Evolutionary conservation across 2,329 filamentous ascomycete genomes (phyloP).

Genomic region (Calonectria honghensis): DNA sequence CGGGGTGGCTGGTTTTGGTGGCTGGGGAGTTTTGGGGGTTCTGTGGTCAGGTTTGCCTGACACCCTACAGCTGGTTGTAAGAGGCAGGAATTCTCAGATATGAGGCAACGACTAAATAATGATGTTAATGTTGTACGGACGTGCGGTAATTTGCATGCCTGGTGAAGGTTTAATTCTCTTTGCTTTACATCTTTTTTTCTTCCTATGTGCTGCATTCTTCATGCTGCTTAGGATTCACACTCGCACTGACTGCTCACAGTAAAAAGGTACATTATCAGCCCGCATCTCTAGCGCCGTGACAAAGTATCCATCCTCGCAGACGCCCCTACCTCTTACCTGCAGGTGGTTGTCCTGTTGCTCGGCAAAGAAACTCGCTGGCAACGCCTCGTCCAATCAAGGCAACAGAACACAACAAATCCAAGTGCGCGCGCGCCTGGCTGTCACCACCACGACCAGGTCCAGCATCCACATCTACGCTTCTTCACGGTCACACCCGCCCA

Average conservation of each 20-base stretch:
- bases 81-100: background rate
- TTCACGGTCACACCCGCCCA: conserved; percentile 45
- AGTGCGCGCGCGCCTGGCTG: conserved; percentile 51
- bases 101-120: background rate
- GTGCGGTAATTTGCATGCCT: background rate
- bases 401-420: conserved; percentile 49
- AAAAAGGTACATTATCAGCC: conserved; percentile 59
- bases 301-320: conserved; percentile 21
- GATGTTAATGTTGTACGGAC: background rate
- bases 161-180: background rate
- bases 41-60: background rate
- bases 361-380: conserved; percentile 43
- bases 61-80: background rate
- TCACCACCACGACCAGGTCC: conserved; percentile 45
- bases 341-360: conserved; percentile 53
- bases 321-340: background rate
- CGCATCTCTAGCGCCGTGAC: conserved; percentile 32
- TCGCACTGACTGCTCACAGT: background rate
- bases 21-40: conserved; percentile 19
- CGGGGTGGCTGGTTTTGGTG: conserved; percentile 29
- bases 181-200: background rate
- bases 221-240: background rate
- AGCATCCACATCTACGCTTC: conserved; percentile 33
- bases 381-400: conserved; percentile 43
- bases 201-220: background rate